Evolutionary conservation across 2,329 filamentous ascomycete species (phyloP), one percentile per base, ranked within the genome.

Genomic region (Penicillium sp.): DNA sequence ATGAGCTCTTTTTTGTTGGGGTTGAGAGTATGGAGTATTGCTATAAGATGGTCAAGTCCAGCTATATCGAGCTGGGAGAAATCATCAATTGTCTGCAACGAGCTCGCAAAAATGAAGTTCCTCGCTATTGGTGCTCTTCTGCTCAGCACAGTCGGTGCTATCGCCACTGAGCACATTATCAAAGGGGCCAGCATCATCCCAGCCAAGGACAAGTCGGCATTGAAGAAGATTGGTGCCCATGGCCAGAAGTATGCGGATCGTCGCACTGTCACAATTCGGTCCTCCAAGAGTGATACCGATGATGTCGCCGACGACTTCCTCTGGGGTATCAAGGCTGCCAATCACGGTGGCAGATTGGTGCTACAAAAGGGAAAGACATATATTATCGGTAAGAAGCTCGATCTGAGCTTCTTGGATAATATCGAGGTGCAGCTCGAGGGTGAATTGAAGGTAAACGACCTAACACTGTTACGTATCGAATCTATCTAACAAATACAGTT

Each of bases 341-440:
- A 86, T 62, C 72, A 83, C 34, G 84, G 84, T 43, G 84, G 84
- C 14, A 80, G 82, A 3, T 70, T 87, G 3, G 75, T 83, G 39
- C 68, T 86, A 1, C 73, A 82, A 31, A 79, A 80, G 62, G 78
- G 77, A 4, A 71, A 83, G 65, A 82, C 76, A 1, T 86, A 81
- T 63, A 70, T 86, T 18, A 84, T 86, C 59, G 83, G 82, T 52
- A 83, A 81, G 69, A 83, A 81, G 54, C 71, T 86, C 11, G 82
- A 86, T 58, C 67, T 86, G 56, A 85, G 78, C 7, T 85, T 84
- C 56, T 69, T 86, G 51, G 72, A 85, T 47, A 75, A 86, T 50
- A 74, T 86, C 1, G 81, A 86, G 18, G 74, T 86, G 24, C 80
- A 79, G 49, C 75, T 86, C 38, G 83, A 86, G 53, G 84, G 84